Conservation (phyloP, 2,329 filamentous ascomycete species). For the Acrodontium crateriforme region DNA sequence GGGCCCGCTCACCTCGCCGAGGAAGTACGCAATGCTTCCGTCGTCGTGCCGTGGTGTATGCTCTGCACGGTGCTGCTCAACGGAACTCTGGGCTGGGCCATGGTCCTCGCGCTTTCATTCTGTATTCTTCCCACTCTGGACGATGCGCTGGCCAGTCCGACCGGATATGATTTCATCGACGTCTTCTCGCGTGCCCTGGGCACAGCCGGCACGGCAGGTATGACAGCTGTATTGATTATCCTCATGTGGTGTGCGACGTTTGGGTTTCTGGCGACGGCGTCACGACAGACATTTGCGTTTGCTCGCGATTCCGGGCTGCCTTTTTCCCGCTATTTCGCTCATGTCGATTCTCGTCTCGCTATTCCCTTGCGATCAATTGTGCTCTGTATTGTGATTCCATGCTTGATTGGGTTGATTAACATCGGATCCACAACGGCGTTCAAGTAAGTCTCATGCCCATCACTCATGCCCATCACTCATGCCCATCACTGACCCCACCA, state of each 20-base stretch:
- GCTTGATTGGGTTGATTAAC: slow-evolving; percentile 36
- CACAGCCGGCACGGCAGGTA: slow-evolving; percentile 25
- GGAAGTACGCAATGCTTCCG: slow-evolving; percentile 32
- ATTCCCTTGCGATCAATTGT: slow-evolving; percentile 5
- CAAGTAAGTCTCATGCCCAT: slow-evolving; percentile 25
- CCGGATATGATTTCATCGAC: slow-evolving; percentile 33
- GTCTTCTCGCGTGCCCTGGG: slow-evolving; percentile 33
- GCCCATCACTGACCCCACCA: no score
- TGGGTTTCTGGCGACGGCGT: slow-evolving; percentile 25
- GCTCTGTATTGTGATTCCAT: slow-evolving; percentile 6
- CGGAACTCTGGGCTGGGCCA: slow-evolving; percentile 29
- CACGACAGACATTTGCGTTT: slow-evolving; percentile 30
- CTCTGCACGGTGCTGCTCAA: slow-evolving; percentile 31
- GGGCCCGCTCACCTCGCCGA: slow-evolving; percentile 26
- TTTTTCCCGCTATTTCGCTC: slow-evolving; percentile 6
- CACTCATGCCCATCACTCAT: no score
- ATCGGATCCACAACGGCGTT: slow-evolving; percentile 39
- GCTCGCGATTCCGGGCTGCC: slow-evolving; percentile 31
- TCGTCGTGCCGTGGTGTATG: slow-evolving; percentile 31
- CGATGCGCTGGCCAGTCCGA: slow-evolving; percentile 25
- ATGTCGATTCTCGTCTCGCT: slow-evolving; percentile 4
- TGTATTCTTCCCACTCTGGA: slow-evolving; percentile 26
- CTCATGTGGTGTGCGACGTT: slow-evolving; percentile 27
- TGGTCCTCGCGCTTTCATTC: slow-evolving; percentile 27
- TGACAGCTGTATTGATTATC: slow-evolving; percentile 30